phyloP scores from a whole-genome alignment of 2,329 filamentous ascomycete genomes.

The Colletotrichum camelliae region DNA sequence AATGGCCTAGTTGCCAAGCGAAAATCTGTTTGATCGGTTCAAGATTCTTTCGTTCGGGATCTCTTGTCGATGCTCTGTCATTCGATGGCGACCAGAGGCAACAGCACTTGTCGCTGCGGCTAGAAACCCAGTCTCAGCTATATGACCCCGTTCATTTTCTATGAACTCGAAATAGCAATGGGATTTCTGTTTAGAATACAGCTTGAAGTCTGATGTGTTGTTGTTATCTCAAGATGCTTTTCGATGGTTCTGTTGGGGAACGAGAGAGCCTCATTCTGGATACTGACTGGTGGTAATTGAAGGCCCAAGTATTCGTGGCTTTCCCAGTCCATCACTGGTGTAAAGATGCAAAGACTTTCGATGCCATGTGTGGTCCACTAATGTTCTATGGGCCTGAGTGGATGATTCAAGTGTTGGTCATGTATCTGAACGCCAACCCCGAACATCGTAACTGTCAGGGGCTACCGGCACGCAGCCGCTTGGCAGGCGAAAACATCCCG shows the following conservation, averaged over 20 bases:
- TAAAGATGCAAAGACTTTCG: not conserved
- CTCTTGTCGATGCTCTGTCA: not conserved
- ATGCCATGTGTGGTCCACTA: not conserved
- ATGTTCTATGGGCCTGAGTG: not conserved
- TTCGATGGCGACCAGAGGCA: accelerated
- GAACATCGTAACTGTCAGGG: not conserved
- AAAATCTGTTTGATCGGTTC: not conserved
- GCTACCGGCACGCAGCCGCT: not conserved
- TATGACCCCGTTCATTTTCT: too few relatives aligned
- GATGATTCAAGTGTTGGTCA: not conserved
- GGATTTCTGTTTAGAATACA: too few relatives aligned
- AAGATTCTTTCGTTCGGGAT: not conserved
- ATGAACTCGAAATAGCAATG: too few relatives aligned
- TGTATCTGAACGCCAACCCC: not conserved
- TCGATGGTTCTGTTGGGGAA: too few relatives aligned
- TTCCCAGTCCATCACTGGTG: not conserved
- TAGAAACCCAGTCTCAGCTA: too few relatives aligned
- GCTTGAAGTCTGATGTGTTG: too few relatives aligned
- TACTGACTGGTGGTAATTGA: too few relatives aligned
- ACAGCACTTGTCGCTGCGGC: not conserved
- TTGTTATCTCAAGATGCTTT: too few relatives aligned
- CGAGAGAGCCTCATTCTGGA: too few relatives aligned
- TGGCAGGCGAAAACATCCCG: not conserved
- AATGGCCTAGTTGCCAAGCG: not conserved
- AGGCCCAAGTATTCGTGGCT: too few relatives aligned